Base-by-base conservation (phyloP, 2,329 filamentous ascomycete species). In the Orbilia javanica region DNA sequence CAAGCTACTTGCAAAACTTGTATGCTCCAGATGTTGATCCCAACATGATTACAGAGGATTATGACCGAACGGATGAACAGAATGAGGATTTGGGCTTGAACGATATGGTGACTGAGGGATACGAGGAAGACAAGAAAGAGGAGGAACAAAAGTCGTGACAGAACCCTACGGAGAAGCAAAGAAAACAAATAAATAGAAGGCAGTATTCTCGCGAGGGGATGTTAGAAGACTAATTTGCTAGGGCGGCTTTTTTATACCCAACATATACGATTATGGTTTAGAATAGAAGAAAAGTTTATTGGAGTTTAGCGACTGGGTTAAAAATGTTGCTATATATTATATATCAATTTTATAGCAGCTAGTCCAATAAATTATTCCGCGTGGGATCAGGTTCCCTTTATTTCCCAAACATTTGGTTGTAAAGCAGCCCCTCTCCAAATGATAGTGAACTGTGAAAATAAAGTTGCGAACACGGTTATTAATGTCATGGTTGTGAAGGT, bases 81-180 rank as follows among this genome's bases (percentile, higher is more conserved):
- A 93, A 97, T 85, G 96, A 99, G 82, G 93, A 97, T 75, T 86
- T 99, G 10, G 96, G 96, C 0, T 85, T 99, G 80, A 90, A 87
- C 75, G 96, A 99, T 83, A 99, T 99, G 90, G 96, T 95, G 87
- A 90, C 90, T 0, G 94, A 98, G 84, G 90, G 90, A 0, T 98
- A 99, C 82, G 91, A 91, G 84, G 86, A 90, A 66, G 88, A 89
- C 79, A 80, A 78, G 44, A 65, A 74, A 34, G 73, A 75, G 67
- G 46, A 50, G 8, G 60, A 48, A 15, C 34, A 36, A 11, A 25
- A 65, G 34, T 73, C 60, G 69, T 73, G 50, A 73, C 25, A 29
- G 3, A 13, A 52, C 25, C 13, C 3, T 22, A 10, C 7, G n/a
- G 13, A 42, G 20, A 11, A 39, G 31, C n/a, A 55, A 53, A 50